Conservation (phyloP, 2,329 filamentous ascomycete genomes). For the Botrytis medusae region DNA sequence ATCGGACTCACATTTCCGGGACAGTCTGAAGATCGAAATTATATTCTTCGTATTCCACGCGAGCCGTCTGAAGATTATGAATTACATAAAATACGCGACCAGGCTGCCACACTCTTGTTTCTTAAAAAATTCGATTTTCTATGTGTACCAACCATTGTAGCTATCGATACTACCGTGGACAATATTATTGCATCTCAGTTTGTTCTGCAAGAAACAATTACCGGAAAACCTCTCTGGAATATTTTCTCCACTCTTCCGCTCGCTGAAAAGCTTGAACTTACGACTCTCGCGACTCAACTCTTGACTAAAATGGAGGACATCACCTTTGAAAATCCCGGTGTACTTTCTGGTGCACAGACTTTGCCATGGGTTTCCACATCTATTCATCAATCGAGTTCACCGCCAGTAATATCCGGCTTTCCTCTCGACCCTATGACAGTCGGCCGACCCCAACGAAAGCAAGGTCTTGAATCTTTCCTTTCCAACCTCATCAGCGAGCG, state of each 20-base stretch:
- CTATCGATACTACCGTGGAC: constrained; percentile 25
- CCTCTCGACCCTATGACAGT: rapidly evolving
- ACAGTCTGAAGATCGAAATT: neutral
- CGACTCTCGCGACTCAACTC: constrained; percentile 17
- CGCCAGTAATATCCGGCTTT: neutral
- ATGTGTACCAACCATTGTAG: constrained; percentile 18
- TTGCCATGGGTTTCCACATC: neutral
- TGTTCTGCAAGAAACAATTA: constrained; percentile 27
- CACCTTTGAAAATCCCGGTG: constrained; percentile 14
- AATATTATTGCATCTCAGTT: constrained; percentile 26
- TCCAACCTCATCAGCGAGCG: neutral
- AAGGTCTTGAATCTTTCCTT: neutral
- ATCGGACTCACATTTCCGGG: constrained; percentile 20
- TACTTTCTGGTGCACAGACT: constrained; percentile 3
- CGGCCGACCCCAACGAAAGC: neutral
- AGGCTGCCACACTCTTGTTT: constrained; percentile 22
- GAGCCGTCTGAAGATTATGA: rapidly evolving
- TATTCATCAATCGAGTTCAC: neutral
- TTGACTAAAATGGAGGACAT: constrained; percentile 23
- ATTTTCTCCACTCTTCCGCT: constrained; percentile 24
- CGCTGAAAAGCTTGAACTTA: constrained; percentile 26
- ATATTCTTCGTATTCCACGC: neutral
- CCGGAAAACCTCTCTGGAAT: constrained; percentile 8
- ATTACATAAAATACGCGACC: constrained; percentile 22
- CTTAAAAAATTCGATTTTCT: constrained; percentile 18